Conservation (phyloP, 306 rosid genomes). For the Hylodesmum podocarpum region DNA sequence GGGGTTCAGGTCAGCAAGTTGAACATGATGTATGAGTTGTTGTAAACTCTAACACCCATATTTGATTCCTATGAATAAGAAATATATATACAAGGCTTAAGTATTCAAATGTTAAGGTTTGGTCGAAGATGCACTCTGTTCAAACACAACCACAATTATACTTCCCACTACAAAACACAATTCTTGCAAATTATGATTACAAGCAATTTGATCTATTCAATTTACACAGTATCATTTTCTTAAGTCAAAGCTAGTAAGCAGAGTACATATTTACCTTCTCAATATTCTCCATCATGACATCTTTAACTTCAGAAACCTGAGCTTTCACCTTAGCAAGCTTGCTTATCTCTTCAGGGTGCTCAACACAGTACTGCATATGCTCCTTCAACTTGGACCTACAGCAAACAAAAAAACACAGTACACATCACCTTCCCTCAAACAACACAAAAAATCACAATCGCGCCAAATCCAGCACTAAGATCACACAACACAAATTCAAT, state of each 20-base stretch:
- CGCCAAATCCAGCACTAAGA: slow-evolving; percentile 1
- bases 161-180: background rate
- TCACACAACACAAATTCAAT: slow-evolving; percentile 20
- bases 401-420: background rate
- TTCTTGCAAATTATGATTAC: background rate
- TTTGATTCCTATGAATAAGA: too few relatives aligned
- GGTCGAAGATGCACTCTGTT: background rate
- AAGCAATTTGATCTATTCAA: slow-evolving; percentile 4
- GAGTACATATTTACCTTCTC: slow-evolving; percentile 64
- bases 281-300: slow-evolving; percentile 99
- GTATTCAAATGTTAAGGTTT: slow-evolving; percentile 4
- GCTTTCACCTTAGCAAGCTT: slow-evolving; percentile 97
- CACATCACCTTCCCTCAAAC: background rate
- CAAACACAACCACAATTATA: background rate
- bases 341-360: slow-evolving; percentile 96
- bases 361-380: slow-evolving; percentile 94
- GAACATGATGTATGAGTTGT: too few relatives aligned
- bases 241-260: background rate
- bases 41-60: too few relatives aligned
- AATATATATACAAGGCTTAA: background rate
- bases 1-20: too few relatives aligned
- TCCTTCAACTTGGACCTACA: slow-evolving; percentile 87
- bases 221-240: background rate
- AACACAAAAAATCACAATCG: slow-evolving; percentile 4
- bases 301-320: slow-evolving; percentile 98